Conservation (phyloP, 2,329 filamentous ascomycete genomes). For the Cladosporium oxysporum region DNA sequence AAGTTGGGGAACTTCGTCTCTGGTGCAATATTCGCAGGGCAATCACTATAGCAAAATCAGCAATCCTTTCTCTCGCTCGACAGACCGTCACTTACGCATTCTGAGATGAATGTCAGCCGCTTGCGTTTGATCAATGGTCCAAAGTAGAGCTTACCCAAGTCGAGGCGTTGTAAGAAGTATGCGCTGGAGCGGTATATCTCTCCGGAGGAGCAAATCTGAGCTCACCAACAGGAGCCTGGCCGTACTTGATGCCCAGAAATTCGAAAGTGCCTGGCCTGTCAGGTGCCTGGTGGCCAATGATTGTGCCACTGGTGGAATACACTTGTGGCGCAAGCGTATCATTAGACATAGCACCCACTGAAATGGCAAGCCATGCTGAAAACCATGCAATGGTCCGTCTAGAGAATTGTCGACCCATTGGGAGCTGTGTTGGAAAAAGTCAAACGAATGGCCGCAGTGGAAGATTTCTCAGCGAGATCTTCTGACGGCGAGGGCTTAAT, state of each 20-base stretch:
- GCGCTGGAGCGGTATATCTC: background rate
- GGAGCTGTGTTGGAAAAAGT: background rate
- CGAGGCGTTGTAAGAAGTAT: constrained; percentile 19
- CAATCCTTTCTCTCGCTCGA: background rate
- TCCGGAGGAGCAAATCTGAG: constrained; percentile 36
- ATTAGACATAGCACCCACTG: background rate
- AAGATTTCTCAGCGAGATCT: background rate
- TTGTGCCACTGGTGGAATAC: background rate
- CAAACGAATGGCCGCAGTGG: background rate
- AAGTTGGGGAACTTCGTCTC: constrained; percentile 30
- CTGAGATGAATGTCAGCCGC: background rate
- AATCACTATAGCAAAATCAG: constrained; percentile 17
- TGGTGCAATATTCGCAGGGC: constrained; percentile 26
- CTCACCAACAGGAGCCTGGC: constrained; percentile 37
- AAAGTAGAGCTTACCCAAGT: background rate
- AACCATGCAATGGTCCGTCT: background rate
- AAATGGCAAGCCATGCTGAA: background rate
- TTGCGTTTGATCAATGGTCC: background rate
- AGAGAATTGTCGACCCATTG: background rate
- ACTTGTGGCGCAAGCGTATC: background rate
- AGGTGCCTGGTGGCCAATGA: constrained; percentile 2
- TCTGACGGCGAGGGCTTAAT: background rate
- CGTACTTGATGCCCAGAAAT: constrained; percentile 42
- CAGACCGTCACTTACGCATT: background rate
- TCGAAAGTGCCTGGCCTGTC: constrained; percentile 21